Conservation (phyloP, 192 early-diverging fungal genomes). For the Piromyces finnis region DNA sequence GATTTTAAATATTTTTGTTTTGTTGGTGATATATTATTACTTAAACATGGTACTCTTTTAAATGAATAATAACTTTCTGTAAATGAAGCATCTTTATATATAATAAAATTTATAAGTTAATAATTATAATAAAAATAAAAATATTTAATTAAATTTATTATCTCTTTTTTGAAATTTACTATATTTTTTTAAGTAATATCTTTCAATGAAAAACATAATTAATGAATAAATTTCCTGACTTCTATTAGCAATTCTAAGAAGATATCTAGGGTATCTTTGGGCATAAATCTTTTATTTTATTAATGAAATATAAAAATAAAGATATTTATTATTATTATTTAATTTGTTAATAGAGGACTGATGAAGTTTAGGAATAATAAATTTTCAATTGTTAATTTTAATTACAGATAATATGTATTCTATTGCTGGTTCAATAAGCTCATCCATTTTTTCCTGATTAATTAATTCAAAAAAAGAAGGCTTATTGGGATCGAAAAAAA, state of each 20-base stretch:
- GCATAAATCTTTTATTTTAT: constrained; percentile 45
- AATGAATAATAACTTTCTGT: not conserved
- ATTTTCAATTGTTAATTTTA: too few relatives aligned
- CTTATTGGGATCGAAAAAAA: constrained; percentile 32
- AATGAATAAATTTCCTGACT: constrained; percentile 69
- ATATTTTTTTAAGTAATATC: constrained; percentile 65
- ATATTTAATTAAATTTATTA: too few relatives aligned
- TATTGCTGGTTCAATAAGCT: constrained; percentile 68
- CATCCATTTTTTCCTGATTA: constrained; percentile 64
- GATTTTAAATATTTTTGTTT: not conserved
- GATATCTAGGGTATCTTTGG: constrained; percentile 69
- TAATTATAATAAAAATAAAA: too few relatives aligned
- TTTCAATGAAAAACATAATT: constrained; percentile 62
- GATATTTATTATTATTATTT: too few relatives aligned
- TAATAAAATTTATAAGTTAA: too few relatives aligned
- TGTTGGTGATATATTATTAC: not conserved
- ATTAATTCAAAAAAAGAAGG: constrained; percentile 85
- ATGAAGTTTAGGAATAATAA: too few relatives aligned
- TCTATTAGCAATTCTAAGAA: constrained; percentile 47
- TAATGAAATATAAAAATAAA: too few relatives aligned
- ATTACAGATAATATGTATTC: constrained; percentile 60
- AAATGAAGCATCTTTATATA: not conserved
- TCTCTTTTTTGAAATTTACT: constrained; percentile 23
- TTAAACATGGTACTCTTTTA: not conserved
- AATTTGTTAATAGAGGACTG: too few relatives aligned